Base-by-base conservation (phyloP, 2,329 filamentous ascomycete genomes). In the Aspergillus fijiensis region DNA sequence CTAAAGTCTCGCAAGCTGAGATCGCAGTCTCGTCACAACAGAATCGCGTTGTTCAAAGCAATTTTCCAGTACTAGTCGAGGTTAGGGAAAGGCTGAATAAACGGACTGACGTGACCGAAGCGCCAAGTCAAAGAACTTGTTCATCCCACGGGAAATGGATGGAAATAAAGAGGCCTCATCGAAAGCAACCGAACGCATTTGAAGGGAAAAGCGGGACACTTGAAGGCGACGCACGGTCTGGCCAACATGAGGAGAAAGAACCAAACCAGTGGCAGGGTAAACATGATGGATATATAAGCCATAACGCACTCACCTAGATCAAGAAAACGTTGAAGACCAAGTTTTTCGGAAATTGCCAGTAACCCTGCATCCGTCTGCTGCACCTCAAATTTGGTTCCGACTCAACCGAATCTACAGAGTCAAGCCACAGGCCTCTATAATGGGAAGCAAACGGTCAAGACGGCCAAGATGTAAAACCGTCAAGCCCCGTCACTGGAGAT, bases 1-100 rank as follows among this genome's bases (percentile, higher is more conserved):
- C 53, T 63, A 61, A 29, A 56, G 51, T 31, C 23, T 57, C 51
- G 49, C 35, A 33, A n/a, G 27, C 49, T 51, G 29, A 57, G 45
- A 50, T 19, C 45, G 39, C 12, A 49, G 14, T 48, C 50, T 48
- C 51, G 51, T 27, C 39, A 55, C 51, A 53, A 42, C 54, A 29
- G 19, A 49, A 55, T 55, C 23, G 49, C 42, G 51, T 49, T 50
- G 52, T 51, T 57, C 55, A 51, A 48, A 48, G 58, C 35, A 33
- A 19, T 49, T 31, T 45, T 45, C 21, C 59, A 54, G 45, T 31
- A 52, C 57, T 63, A 55, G 55, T 50, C 58, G 51, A 21, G 48
- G 54, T 62, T 48, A 62, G 60, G 57, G 51, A 25, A 49, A 35
- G 21, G 31, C 27, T 21, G 31, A 45, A 55, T 49, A 31, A 25